Conservation (phyloP, 345 rosid species). For the Eucalyptus urophylla region DNA sequence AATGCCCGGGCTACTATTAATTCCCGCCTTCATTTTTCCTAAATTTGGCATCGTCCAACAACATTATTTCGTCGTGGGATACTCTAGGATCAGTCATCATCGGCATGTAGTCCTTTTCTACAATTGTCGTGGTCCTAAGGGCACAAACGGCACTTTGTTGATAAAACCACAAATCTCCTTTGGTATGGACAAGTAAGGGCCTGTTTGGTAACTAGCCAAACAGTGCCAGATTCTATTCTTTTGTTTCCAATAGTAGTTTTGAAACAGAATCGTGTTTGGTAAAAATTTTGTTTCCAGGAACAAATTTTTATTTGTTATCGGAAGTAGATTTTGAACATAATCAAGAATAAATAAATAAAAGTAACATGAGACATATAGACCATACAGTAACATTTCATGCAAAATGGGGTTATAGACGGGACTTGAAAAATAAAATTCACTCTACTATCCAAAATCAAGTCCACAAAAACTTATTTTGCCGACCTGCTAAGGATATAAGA, state of each 20-base stretch:
- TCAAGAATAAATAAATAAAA: too few relatives aligned
- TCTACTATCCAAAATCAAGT: too few relatives aligned
- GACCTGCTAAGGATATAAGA: too few relatives aligned
- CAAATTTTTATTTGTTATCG: too few relatives aligned
- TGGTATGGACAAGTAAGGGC: accelerated
- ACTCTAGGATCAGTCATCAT: neutral
- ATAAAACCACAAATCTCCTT: neutral
- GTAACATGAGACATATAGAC: too few relatives aligned
- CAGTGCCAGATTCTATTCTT: too few relatives aligned
- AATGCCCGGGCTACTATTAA: neutral
- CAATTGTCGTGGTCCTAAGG: neutral
- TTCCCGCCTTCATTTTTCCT: neutral
- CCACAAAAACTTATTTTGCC: too few relatives aligned
- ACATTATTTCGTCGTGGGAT: neutral
- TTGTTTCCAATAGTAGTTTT: accelerated
- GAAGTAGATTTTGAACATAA: too few relatives aligned
- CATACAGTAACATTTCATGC: neutral
- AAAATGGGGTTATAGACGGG: too few relatives aligned
- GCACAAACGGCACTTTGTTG: accelerated
- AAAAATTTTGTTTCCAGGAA: accelerated
- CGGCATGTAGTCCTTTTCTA: neutral
- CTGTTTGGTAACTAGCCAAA: too few relatives aligned
- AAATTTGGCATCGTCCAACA: neutral
- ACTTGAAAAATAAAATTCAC: too few relatives aligned
- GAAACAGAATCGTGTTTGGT: too few relatives aligned